phyloP scores from a whole-genome alignment of 768 basidiomycete species.

The Dioszegia aurantiaca region DNA sequence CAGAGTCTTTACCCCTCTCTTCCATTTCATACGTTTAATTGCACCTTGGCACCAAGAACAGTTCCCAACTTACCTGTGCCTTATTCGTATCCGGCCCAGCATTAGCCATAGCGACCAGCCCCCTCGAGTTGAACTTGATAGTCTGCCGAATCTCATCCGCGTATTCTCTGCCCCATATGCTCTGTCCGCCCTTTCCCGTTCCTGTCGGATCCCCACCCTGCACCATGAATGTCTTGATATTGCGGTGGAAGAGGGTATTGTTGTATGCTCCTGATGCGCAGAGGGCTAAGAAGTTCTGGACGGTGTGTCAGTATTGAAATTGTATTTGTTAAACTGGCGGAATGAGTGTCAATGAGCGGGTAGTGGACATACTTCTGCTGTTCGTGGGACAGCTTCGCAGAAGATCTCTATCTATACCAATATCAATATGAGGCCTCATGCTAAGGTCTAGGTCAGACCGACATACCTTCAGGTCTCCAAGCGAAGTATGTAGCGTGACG shows the following conservation, averaged over 20 bases:
- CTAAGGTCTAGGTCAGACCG: background rate
- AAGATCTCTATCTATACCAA: constrained; percentile 80
- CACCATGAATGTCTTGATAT: constrained; percentile 93
- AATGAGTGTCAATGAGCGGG: background rate
- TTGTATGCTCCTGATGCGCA: constrained; percentile 87
- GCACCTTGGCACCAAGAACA: too few species aligned
- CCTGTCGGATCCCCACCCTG: constrained; percentile 62
- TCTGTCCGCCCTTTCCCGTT: constrained; percentile 93
- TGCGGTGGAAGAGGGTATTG: constrained; percentile 78
- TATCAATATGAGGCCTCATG: background rate
- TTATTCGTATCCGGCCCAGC: constrained; percentile 67
- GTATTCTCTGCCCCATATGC: constrained; percentile 91
- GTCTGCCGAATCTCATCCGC: constrained; percentile 90
- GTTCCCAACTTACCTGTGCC: constrained; percentile 50
- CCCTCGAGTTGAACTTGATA: constrained; percentile 94
- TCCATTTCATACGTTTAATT: too few species aligned
- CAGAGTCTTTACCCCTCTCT: too few species aligned
- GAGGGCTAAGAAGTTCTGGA: constrained; percentile 88
- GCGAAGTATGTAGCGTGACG: constrained; percentile 89
- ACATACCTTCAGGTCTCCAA: constrained; percentile 86
- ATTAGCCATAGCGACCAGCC: constrained; percentile 97
- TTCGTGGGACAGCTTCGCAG: constrained; percentile 92
- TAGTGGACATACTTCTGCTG: constrained; percentile 69
- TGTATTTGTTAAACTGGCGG: too few species aligned
- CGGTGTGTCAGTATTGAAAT: constrained; percentile 13